A percentile compares a stretch with the other conserved stretches of the same genome.
Conservation (phyloP, 2,329 filamentous ascomycete genomes). For the Colletotrichum magnum region DNA sequence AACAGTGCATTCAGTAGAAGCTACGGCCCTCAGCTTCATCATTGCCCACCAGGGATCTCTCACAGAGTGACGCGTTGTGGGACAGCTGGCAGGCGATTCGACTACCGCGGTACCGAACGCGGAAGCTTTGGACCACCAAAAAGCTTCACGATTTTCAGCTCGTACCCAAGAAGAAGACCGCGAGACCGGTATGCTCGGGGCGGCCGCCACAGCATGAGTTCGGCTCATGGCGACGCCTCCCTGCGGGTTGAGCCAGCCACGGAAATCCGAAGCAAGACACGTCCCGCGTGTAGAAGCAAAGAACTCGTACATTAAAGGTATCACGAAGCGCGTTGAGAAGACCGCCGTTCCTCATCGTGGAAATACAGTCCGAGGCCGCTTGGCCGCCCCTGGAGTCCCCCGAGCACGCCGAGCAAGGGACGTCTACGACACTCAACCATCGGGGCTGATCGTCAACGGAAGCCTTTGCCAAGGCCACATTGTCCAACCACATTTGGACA, state of each 20-base stretch:
- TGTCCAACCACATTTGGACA: not conserved
- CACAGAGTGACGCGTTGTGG: not conserved
- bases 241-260: slow-evolving; percentile 16
- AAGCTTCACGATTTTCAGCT: not conserved
- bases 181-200: not conserved
- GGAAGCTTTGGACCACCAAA: not conserved
- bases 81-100: not conserved
- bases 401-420: not conserved
- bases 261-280: slow-evolving; percentile 1
- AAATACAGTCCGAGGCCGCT: no score
- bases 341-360: no score
- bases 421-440: not conserved
- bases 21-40: not conserved
- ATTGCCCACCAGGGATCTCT: not conserved
- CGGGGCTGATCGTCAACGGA: not conserved
- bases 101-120: not conserved
- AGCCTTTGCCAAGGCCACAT: not conserved
- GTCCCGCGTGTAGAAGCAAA: not conserved
- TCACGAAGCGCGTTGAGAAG: no score
- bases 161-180: not conserved
- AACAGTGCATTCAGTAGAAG: not conserved
- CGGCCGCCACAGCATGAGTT: not conserved
- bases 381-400: no score
- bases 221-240: not conserved
- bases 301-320: no score